Percentiles rank a stretch among this genome's conserved stretches.
Conservation (phyloP, 805 yeast species). For the Pichia membranifaciens region DNA sequence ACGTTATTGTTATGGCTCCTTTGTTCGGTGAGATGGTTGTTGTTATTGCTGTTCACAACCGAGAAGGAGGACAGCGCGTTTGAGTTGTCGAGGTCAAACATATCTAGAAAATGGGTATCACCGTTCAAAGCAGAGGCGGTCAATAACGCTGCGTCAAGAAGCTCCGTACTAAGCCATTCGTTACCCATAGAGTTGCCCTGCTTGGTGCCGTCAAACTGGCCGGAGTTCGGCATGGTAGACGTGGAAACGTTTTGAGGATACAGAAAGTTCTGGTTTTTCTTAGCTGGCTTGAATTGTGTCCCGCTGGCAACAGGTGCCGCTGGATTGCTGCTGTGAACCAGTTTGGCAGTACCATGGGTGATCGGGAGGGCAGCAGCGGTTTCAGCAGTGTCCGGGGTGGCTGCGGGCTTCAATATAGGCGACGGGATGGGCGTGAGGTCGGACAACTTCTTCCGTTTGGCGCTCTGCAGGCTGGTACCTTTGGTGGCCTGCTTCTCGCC, state of each 20-base stretch:
- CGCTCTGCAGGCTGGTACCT: no score
- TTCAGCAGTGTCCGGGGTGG: no score
- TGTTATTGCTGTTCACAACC: neutral
- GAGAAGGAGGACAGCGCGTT: constrained; percentile 4
- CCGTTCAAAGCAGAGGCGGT: constrained; percentile 69
- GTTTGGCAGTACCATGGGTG: no score
- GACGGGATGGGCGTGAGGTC: no score
- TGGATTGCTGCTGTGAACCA: no score
- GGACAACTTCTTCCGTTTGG: no score
- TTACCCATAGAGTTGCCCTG: constrained; percentile 38
- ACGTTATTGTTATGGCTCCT: neutral
- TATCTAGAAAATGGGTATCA: constrained; percentile 52
- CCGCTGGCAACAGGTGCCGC: no score
- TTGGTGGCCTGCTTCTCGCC: no score
- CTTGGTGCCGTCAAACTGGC: neutral
- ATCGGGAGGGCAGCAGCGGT: no score
- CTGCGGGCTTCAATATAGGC: no score
- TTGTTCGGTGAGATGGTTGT: neutral
- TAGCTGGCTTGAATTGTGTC: no score
- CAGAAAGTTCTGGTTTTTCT: constrained; percentile 1
- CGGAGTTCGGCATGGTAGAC: constrained; percentile 1
- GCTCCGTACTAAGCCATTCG: constrained; percentile 67
- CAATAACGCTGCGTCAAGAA: constrained; percentile 63
- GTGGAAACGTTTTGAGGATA: constrained; percentile 8
- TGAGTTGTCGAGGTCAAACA: constrained; percentile 34